phyloP scores from a whole-genome alignment of 306 rosid species.

The Prunus dulcis region DNA sequence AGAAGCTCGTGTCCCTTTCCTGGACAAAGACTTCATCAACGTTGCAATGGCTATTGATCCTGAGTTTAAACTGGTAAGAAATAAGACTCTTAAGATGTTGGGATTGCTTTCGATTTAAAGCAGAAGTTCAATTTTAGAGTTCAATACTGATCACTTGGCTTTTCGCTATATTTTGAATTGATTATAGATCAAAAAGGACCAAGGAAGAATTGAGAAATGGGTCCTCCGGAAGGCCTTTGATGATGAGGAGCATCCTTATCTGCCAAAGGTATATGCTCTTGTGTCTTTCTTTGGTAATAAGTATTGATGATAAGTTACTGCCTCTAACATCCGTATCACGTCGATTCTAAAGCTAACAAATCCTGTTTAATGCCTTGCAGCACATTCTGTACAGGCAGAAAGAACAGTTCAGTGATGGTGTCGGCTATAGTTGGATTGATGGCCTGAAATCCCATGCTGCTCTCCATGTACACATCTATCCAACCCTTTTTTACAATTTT shows the following conservation, averaged over 20 bases:
- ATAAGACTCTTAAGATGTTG: background rate
- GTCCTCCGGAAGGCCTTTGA: constrained; percentile 87
- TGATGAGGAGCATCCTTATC: constrained; percentile 83
- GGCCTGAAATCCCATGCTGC: constrained; percentile 91
- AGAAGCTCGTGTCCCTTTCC: constrained; percentile 92
- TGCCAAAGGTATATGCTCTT: constrained; percentile 65
- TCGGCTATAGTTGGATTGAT: constrained; percentile 97
- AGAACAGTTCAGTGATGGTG: constrained; percentile 97
- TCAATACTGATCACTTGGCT: background rate
- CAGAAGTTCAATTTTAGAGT: background rate
- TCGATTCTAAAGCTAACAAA: background rate
- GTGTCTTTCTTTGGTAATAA: background rate
- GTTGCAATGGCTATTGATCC: constrained; percentile 92
- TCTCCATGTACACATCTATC: constrained; percentile 52
- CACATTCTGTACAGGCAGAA: constrained; percentile 90
- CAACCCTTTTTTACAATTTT: background rate
- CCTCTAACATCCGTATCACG: background rate
- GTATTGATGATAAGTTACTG: background rate
- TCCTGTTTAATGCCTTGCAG: constrained; percentile 42
- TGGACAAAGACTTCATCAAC: constrained; percentile 76
- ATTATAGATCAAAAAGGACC: constrained; percentile 60
- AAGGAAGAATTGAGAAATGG: constrained; percentile 92
- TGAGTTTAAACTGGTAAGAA: constrained; percentile 61
- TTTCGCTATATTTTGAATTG: background rate
- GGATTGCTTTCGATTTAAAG: background rate